Percentiles rank a stretch among this genome's conserved stretches.
Conservation (phyloP, 140 eudicot genomes). For the Anethum foeniculum region DNA sequence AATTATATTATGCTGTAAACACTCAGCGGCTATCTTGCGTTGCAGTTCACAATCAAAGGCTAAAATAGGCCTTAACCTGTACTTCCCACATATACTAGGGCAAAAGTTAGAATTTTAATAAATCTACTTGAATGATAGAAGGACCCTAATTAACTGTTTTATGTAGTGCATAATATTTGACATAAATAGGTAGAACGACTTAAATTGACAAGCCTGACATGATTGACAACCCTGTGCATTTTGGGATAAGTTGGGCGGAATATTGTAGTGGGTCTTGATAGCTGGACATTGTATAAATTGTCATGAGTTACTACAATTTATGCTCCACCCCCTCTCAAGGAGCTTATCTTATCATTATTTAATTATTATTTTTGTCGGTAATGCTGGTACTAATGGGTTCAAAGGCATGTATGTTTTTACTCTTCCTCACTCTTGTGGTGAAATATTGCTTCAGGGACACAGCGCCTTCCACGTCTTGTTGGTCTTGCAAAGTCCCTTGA, state of each 20-base stretch:
- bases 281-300: background rate
- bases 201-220: background rate
- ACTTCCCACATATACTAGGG: background rate
- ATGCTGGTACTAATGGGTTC: background rate
- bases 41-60: background rate
- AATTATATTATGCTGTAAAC: background rate
- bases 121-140: background rate
- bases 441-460: slow-evolving; percentile 60
- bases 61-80: background rate
- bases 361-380: background rate
- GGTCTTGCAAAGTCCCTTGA: slow-evolving; percentile 91
- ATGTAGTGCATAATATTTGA: background rate
- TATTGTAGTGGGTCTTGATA: background rate
- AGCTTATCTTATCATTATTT: background rate
- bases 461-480: slow-evolving; percentile 94
- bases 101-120: background rate
- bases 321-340: background rate
- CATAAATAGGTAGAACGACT: background rate
- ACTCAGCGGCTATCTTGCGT: background rate
- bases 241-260: background rate
- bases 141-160: background rate
- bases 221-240: background rate
- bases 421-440: background rate
- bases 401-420: background rate
- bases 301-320: background rate